Base-by-base conservation (phyloP, 129 eudicot species). In the Heracleum sosnowskyi region DNA sequence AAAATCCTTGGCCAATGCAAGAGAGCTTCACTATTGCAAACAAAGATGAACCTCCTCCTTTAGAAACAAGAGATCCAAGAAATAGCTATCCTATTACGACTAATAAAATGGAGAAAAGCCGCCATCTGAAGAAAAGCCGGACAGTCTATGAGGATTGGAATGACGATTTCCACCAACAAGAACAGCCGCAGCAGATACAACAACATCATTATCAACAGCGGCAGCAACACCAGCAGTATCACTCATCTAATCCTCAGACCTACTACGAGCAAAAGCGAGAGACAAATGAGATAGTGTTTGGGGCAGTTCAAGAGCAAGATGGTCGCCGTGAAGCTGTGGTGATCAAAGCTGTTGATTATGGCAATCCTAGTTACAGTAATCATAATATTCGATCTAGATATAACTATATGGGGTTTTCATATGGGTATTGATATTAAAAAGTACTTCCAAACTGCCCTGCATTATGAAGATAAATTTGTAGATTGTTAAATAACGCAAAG, bases 241-340 rank as follows among this genome's bases (percentile, higher is more conserved):
- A 77, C 34, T 83, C 89, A 1, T 68, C 91, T 16, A 85, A 87
- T 45, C 84, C 96, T 71, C 86, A 88, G 69, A 89, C 96, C 31
- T 82, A 70, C 71, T 83, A 88, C 13, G 92, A 93, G 87, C 89
- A 87, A 31, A 89, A 76, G 40, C 49, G 83, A 18, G 97, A 92
- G 77, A 85, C 90, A n/a, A 91, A 85, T 34, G 98, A 95, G 87
- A 89, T 95, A 6, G 96, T 95, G 41, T 95, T 95, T 49, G 99
- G 97, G 62, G 99, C 99, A 8, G 97, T 95, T 74, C 97, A 95
- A 74, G 99, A 95, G 79, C 90, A 92, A 83, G 94, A 88, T n/a
- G 92, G 89, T 64, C 81, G 84, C 18, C 89, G 87, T 18, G 97
- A 83, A 81, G 94, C 96, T 6, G 80, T 95, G 85, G 99, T 95